Evolutionary conservation across 1,139 yeast species (phyloP).

Genomic region (Debaryomyces nepalensis): DNA sequence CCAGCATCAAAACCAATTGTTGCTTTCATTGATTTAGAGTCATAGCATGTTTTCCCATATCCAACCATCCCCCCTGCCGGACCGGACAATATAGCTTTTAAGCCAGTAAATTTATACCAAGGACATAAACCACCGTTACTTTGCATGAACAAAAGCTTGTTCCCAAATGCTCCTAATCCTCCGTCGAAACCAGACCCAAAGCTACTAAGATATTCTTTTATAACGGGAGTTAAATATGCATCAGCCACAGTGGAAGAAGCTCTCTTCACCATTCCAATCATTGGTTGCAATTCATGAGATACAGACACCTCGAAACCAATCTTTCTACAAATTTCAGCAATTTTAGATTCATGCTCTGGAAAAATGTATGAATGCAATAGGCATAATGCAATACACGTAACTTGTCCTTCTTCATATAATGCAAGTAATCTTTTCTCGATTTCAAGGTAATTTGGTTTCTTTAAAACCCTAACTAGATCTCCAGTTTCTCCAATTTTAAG

Average conservation of each 20-base stretch:
- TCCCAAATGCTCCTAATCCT: constrained; percentile 28
- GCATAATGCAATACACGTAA: constrained; percentile 18
- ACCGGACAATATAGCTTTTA: constrained; percentile 21
- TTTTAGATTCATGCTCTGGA: constrained; percentile 19
- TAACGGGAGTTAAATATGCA: constrained; percentile 21
- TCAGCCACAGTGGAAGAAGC: constrained; percentile 21
- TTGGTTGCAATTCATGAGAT: constrained; percentile 20
- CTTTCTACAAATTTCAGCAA: constrained; percentile 16
- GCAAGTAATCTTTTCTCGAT: constrained; percentile 12
- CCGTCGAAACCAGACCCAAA: constrained; percentile 23
- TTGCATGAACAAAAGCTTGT: constrained; percentile 21
- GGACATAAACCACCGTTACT: constrained; percentile 22
- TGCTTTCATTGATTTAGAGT: constrained; percentile 22
- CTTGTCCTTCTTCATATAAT: constrained; percentile 14
- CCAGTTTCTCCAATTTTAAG: constrained; percentile 16
- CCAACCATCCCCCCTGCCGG: constrained; percentile 27
- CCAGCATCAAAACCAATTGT: constrained; percentile 59
- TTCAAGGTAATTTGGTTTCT: constrained; percentile 14
- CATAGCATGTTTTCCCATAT: constrained; percentile 19
- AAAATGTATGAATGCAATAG: constrained; percentile 20
- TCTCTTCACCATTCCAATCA: constrained; percentile 20
- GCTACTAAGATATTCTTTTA: constrained; percentile 18
- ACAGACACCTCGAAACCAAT: constrained; percentile 20
- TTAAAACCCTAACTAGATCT: constrained; percentile 17
- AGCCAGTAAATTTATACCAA: constrained; percentile 22